Evolutionary conservation across 2,329 filamentous ascomycete species (phyloP), one percentile per base, ranked within the genome.

Genomic region (Didymella lethalis): DNA sequence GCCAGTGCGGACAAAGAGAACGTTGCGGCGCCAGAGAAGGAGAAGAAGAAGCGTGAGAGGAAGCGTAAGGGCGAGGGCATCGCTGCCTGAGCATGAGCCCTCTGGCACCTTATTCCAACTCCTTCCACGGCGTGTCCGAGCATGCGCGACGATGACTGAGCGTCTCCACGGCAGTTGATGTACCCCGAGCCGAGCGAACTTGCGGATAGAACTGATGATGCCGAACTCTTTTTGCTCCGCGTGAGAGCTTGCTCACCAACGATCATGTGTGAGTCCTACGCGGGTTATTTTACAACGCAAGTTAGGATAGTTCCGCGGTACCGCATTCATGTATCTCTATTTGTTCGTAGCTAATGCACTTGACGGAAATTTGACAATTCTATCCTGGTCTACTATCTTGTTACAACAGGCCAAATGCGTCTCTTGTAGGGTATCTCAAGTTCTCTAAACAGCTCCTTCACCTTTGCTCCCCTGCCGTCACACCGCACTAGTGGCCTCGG

Each of bases 11-110:
- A 73, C 32, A 70, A 75, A 63, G 65, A 68, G 50, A 68, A 67
- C 28, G 63, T 46, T 4, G 56, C 65, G 12, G 63, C 60, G 20
- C 53, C 55, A 23, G 61, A 62, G 54, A 64, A 68, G 53, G 57
- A 68, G 47, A 71, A 72, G 60, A 68, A 73, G 66, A 76, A 75
- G 71, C 64, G 73, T 6, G 72, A 75, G 41, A 64, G 72, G 41
- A 76, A 76, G 71, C 63, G 72, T 45, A 76, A 76, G 71, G 68
- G 66, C 59, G 74, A 75, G 62, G 71, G 51, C 46, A 59, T 54
- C 28, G 61, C 67, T 51, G 58, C 66, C 26, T 74, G 67, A 63
- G 52, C 36, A 26, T 29, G 20, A 31, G 16, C 14, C 20, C 47
- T 14, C 3, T 28, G 3, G 23, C 12, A 26, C 25, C 47, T 34